Conservation (phyloP, 2,329 filamentous ascomycete genomes). For the Colletotrichum gigasporum region DNA sequence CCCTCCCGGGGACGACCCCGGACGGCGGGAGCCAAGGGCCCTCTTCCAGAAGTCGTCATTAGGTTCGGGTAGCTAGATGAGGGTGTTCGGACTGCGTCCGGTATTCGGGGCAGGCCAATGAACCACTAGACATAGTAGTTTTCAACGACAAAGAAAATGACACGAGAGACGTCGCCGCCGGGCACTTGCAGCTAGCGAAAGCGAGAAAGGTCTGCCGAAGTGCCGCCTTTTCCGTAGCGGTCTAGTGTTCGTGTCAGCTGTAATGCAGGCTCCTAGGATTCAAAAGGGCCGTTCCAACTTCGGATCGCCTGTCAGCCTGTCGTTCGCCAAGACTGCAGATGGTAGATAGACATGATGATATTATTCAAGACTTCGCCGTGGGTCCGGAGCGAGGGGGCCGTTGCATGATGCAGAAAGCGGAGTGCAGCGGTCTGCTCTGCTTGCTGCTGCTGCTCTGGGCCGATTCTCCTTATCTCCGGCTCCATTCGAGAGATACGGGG, state of each 20-base stretch:
- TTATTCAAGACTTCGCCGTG: slow-evolving; percentile 28
- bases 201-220: neutral
- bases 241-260: too few relatives aligned
- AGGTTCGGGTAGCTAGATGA: neutral
- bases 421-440: neutral
- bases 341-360: slow-evolving; percentile 28
- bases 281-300: neutral
- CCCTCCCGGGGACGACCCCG: slow-evolving; percentile 19
- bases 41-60: neutral
- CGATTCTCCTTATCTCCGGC: slow-evolving; percentile 9
- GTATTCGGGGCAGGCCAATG: neutral
- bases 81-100: slow-evolving; percentile 1
- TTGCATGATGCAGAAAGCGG: slow-evolving; percentile 19
- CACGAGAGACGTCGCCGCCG: neutral
- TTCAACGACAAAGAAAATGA: neutral
- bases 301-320: neutral
- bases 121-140: too few relatives aligned
- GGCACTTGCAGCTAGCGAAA: too few relatives aligned
- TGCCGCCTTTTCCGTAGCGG: slow-evolving; percentile 4
- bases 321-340: slow-evolving; percentile 15
- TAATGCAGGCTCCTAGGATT: too few relatives aligned
- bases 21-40: slow-evolving; percentile 13
- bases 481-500: too few relatives aligned
- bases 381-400: neutral
- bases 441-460: neutral